Base-by-base conservation (phyloP, 108 stramenopile genomes). In the Schizochytrium sp. region DNA sequence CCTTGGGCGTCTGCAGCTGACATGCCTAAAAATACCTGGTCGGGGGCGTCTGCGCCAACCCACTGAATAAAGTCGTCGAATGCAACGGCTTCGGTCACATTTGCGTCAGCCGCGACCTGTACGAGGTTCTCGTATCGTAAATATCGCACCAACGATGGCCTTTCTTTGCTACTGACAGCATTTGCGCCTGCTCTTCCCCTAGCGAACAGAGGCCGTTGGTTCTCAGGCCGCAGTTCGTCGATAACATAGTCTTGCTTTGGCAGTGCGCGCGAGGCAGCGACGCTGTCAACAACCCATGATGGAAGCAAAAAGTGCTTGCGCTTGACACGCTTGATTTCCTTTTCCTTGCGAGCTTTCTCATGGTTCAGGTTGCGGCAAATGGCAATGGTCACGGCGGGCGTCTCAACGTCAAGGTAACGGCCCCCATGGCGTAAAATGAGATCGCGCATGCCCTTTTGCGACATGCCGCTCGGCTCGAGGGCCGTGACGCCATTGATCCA, bases 401-500 rank as follows among this genome's bases (percentile, higher is more conserved):
- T 53, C 16, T 53, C 48, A 6, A 53, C 51, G 51, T 83, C 76
- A 53, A 47, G 48, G 76, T 53, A 83, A 47, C n/a, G 48, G 76
- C 76, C 76, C 51, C 76, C 76, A 23, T 83, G 76, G 19, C 76
- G 6, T 6, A 83, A 45, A 6, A 83, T 47, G 25, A 25, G n/a
- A 3, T 47, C 45, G 16, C 45, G n/a, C 51, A 53, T 53, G 19
- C 48, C 51, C 45, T 83, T 53, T 45, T 53, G 48, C n/a, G 76
- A 8, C 10, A n/a, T 6, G 6, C 45, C 45, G 51, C 48, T n/a
- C n/a, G 76, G 76, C 76, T 83, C 76, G n/a, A 83, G 51, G 43
- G 76, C 45, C 45, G 76, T 83, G 25, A 53, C 76, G 51, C 76
- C 76, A 83, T 83, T 83, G 51, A 83, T 83, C 76, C 76, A 83